Conservation (phyloP, 2,329 filamentous ascomycete species). For the Colletotrichum australisinense region DNA sequence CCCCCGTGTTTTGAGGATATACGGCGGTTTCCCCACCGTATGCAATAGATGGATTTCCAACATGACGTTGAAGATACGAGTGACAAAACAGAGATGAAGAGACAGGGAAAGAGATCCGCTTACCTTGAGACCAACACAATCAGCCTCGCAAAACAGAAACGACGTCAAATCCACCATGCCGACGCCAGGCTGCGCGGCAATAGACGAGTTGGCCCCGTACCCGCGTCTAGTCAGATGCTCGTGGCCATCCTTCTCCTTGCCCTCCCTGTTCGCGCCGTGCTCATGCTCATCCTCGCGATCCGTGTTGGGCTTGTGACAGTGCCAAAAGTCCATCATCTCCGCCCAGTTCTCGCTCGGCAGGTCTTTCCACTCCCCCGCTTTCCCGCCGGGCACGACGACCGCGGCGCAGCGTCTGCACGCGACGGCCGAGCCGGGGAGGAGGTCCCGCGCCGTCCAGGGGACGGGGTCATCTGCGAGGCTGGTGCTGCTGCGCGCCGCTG, state of each 20-base stretch:
- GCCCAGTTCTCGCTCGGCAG: slow-evolving; percentile 97
- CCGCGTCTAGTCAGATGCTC: slow-evolving; percentile 72
- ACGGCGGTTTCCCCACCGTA: neutral
- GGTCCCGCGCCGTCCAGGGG: slow-evolving; percentile 67
- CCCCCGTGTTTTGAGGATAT: slow-evolving; percentile 40
- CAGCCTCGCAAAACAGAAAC: slow-evolving; percentile 75
- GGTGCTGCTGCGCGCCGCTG: slow-evolving; percentile 30
- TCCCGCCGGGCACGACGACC: slow-evolving; percentile 50
- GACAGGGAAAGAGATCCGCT: slow-evolving; percentile 39
- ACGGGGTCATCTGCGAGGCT: slow-evolving; percentile 47
- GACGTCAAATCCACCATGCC: slow-evolving; percentile 86
- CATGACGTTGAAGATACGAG: slow-evolving; percentile 11
- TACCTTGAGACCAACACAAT: slow-evolving; percentile 65
- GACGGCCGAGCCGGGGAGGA: slow-evolving; percentile 55
- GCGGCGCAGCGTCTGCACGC: slow-evolving; percentile 53
- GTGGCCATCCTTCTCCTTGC: slow-evolving; percentile 42
- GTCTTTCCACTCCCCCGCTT: slow-evolving; percentile 81
- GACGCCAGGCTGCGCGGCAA: slow-evolving; percentile 72
- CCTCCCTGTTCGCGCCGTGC: slow-evolving; percentile 11
- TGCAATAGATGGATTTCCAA: neutral
- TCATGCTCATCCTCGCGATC: slow-evolving; percentile 55
- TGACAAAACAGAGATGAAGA: slow-evolving; percentile 27
- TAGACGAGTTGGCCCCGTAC: slow-evolving; percentile 84
- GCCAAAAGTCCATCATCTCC: slow-evolving; percentile 99
- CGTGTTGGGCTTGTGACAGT: slow-evolving; percentile 89